Percentiles rank a stretch among this genome's conserved stretches.
phyloP scores from a whole-genome alignment of 2,329 filamentous ascomycete genomes.

The Fusarium mundagurra region DNA sequence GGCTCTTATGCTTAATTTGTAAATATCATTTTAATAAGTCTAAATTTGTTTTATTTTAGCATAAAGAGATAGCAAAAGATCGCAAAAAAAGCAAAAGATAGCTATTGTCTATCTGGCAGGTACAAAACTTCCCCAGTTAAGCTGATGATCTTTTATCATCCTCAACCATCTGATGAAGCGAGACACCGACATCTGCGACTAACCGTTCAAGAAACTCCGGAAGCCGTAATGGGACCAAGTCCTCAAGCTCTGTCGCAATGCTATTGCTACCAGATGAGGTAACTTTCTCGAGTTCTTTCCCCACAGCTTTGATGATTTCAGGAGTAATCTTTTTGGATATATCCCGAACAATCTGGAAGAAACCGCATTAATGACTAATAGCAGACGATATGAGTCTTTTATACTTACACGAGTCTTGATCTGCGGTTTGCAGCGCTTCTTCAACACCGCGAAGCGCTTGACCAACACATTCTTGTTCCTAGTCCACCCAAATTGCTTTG shows the following conservation, averaged over 20 bases:
- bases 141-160: not conserved
- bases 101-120: rapidly evolving
- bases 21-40: rapidly evolving
- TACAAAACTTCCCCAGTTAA: rapidly evolving
- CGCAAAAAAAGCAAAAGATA: not conserved
- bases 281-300: not conserved
- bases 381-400: rapidly evolving
- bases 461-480: not conserved
- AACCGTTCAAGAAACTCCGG: not conserved
- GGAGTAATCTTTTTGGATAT: not conserved
- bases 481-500: not conserved
- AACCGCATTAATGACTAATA: not conserved
- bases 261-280: not conserved
- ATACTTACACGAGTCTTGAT: not conserved
- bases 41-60: not conserved
- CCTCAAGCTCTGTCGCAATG: not conserved
- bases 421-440: not conserved
- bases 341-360: not conserved
- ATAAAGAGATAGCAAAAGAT: not conserved
- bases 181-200: not conserved
- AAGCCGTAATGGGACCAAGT: not conserved
- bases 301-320: not conserved
- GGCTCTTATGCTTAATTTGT: not conserved
- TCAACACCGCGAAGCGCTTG: not conserved
- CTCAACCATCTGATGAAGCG: not conserved